phyloP scores from a whole-genome alignment of 805 yeast genomes.

The Barnettozyma sucrosica region DNA sequence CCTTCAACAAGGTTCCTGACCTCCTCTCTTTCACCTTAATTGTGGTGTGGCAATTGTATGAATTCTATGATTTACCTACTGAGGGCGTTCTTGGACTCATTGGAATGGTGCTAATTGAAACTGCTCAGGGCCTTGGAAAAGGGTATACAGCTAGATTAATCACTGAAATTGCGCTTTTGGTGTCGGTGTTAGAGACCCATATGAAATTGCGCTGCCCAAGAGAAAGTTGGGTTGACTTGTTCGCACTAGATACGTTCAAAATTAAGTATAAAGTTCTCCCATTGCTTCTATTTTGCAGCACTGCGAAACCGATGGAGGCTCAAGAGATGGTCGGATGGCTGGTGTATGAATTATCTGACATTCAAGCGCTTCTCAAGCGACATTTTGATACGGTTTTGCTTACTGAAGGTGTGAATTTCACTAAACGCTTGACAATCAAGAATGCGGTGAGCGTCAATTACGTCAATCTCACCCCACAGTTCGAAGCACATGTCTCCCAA shows the following conservation, averaged over 20 bases:
- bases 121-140: neutral
- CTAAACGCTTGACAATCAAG: neutral
- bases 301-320: neutral
- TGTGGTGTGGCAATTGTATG: conserved; percentile 2
- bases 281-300: neutral
- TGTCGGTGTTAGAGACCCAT: neutral
- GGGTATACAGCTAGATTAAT: neutral
- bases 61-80: neutral
- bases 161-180: neutral
- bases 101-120: neutral
- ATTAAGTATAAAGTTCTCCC: conserved; percentile 4
- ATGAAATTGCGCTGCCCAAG: neutral
- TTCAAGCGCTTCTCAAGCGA: neutral
- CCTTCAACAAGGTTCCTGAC: neutral
- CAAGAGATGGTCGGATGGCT: neutral
- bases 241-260: conserved; percentile 1
- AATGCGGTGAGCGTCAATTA: neutral
- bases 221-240: conserved; percentile 3
- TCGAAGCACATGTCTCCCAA: neutral
- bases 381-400: neutral
- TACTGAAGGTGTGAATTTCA: neutral
- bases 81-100: neutral
- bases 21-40: neutral
- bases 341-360: conserved; percentile 1
- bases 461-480: conserved; percentile 1